Conservation (phyloP, 2,329 filamentous ascomycete species). For the Paraphaeosphaeria sporulosa region DNA sequence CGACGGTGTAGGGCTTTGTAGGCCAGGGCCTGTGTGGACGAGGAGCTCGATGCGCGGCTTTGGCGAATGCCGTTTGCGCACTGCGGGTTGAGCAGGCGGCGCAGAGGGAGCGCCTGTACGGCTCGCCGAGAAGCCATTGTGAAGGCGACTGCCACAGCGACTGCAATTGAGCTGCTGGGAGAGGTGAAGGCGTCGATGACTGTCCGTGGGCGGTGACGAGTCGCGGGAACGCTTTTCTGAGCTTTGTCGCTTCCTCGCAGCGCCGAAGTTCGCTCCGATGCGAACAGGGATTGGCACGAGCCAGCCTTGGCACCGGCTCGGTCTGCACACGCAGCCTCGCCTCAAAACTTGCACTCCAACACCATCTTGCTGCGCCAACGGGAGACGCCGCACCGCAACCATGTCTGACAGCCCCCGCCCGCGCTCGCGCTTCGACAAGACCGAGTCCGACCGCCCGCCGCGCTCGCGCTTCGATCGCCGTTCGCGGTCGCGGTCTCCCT, state of each 20-base stretch:
- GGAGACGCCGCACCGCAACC: constrained; percentile 14
- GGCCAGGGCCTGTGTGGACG: constrained; percentile 89
- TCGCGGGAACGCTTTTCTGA: not conserved
- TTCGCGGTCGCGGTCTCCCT: constrained; percentile 75
- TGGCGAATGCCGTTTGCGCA: constrained; percentile 39
- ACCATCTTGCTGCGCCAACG: constrained; percentile 3
- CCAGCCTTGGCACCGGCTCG: not conserved
- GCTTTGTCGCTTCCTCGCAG: not conserved
- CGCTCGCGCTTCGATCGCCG: constrained; percentile 81
- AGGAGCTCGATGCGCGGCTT: constrained; percentile 55
- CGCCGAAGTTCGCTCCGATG: constrained; percentile 8
- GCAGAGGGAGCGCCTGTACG: constrained; percentile 48
- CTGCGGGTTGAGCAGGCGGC: constrained; percentile 39
- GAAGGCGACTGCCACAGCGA: constrained; percentile 20
- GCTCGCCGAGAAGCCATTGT: constrained; percentile 54
- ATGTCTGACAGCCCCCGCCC: constrained; percentile 73
- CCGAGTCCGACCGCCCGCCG: constrained; percentile 70
- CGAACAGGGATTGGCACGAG: not conserved
- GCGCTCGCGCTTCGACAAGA: constrained; percentile 94
- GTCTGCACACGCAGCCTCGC: constrained; percentile 6
- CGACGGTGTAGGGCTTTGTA: constrained; percentile 97
- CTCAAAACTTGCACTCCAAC: not conserved
- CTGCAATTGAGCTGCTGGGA: constrained; percentile 28
- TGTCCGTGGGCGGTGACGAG: constrained; percentile 2
- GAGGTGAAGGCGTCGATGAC: not conserved